These are phyloP conservation scores for Melampsora larici-populina DNA, from an alignment of 1,284 basidiomycete genomes.

Conservation along the genomic window DNA sequence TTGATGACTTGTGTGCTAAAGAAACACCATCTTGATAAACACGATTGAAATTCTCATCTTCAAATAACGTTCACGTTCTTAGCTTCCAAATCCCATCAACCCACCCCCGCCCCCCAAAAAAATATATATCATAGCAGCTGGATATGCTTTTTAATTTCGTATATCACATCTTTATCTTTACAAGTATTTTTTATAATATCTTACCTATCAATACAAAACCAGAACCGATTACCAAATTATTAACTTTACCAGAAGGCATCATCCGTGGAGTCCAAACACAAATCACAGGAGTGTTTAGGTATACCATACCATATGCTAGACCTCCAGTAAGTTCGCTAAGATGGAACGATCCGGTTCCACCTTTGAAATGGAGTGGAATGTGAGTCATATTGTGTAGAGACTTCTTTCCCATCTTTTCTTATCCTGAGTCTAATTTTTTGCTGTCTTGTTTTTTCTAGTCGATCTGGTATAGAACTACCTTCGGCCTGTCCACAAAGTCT, in stretches of 20 bases:
- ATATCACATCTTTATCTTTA: too few relatives aligned
- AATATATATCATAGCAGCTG: too few relatives aligned
- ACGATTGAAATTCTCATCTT: too few relatives aligned
- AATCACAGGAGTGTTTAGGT: conserved; percentile 20
- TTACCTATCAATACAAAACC: too few relatives aligned
- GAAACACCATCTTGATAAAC: too few relatives aligned
- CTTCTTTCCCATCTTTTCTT: background rate
- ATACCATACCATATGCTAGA: conserved; percentile 27
- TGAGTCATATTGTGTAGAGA: conserved; percentile 11
- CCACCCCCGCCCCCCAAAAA: too few relatives aligned
- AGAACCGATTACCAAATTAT: background rate
- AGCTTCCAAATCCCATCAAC: too few relatives aligned
- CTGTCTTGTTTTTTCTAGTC: background rate
- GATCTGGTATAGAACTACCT: background rate
- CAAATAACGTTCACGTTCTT: too few relatives aligned
- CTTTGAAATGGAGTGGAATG: conserved; percentile 21
- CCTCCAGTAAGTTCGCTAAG: conserved; percentile 31
- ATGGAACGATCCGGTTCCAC: conserved; percentile 24
- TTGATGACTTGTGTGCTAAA: too few relatives aligned
- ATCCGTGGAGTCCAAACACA: conserved; percentile 19
- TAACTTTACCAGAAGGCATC: conserved; percentile 2
- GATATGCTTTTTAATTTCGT: too few relatives aligned
- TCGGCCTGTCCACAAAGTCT: background rate
- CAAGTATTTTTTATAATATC: too few relatives aligned
- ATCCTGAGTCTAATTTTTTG: background rate